Base-by-base conservation (phyloP, 2,329 filamentous ascomycete species). In the Apiospora arundinis region DNA sequence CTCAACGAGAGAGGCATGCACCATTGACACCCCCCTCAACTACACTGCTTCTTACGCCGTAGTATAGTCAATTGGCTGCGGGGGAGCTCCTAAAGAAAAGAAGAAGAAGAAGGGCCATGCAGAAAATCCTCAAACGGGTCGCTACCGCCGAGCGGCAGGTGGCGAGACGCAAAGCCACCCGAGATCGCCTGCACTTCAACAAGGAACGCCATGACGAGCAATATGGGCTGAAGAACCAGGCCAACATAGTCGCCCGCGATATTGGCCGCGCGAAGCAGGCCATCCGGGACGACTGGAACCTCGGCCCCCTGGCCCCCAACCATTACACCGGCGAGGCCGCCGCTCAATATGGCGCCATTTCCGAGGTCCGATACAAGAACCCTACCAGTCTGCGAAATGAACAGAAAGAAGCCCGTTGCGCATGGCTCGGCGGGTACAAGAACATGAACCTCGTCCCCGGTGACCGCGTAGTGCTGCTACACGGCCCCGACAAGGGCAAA, bases 381-480 rank as follows among this genome's bases (percentile, higher is more conserved):
- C 70, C 46, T 69, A 71, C 74, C 56, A 28, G 76, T 79, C 69
- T 82, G 83, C 70, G 76, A 78, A 70, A 81, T 78, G 81, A 75
- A 75, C 68, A 86, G 70, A 72, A 82, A 40, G 80, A 82, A 70
- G 80, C 83, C 74, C 82, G 87, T 52, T 85, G 83, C 73, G 85
- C 81, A 42, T 91, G 89, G 89, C 86, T 87, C n/a, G 87, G 89
- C 63, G 86, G 85, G 46, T 75, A 81, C 44, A 84, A 84, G 75
- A 87, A 87, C 80, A 85, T 93, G 73, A 92, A 90, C 75, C 84
- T 95, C 72, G 88, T 86, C 32, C 78, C 83, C 4, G 91, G 91
- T 8, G 96, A 98, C 82, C 89, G 96, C 72, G 95, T 98, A 44
- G 93, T 95, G 69, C 84, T 98, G 72, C 83, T 94, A 70, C 90